phyloP scores from a whole-genome alignment of 345 rosid species.

The Clarkia xantiana region DNA sequence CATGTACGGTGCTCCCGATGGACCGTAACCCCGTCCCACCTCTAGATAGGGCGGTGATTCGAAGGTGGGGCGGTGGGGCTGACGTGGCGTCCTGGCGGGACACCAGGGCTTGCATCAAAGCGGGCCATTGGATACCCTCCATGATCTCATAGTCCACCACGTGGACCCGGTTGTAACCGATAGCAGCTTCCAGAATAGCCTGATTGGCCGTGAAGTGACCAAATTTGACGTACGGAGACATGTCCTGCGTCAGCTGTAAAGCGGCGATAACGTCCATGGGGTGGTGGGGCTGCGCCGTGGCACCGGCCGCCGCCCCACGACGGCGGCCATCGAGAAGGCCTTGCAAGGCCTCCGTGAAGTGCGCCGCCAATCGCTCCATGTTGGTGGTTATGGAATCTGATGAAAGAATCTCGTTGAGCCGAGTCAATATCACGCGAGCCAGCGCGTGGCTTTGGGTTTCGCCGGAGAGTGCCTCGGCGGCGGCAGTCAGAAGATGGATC shows the following conservation, averaged over 20 bases:
- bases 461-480: slow-evolving; percentile 71
- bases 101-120: slow-evolving; percentile 73
- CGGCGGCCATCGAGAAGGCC: slow-evolving; percentile 21
- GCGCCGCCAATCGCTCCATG: slow-evolving; percentile 80
- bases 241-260: slow-evolving; percentile 65
- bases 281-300: slow-evolving; percentile 11
- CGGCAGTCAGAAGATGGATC: slow-evolving; percentile 78
- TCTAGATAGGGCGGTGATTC: slow-evolving; percentile 69
- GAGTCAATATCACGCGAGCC: slow-evolving; percentile 82
- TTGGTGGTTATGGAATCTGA: slow-evolving; percentile 57
- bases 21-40: slow-evolving; percentile 33
- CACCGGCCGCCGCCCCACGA: slow-evolving; percentile 6
- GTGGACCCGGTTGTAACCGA: slow-evolving; percentile 47
- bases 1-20: slow-evolving; percentile 41
- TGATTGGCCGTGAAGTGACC: slow-evolving; percentile 91
- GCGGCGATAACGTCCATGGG: slow-evolving; percentile 52
- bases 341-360: slow-evolving; percentile 64
- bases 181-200: slow-evolving; percentile 64
- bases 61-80: slow-evolving; percentile 33
- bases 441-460: slow-evolving; percentile 40
- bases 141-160: slow-evolving; percentile 78
- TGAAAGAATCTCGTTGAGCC: slow-evolving; percentile 46
- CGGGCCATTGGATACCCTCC: slow-evolving; percentile 91
- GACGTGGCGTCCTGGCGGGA: slow-evolving; percentile 35
- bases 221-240: slow-evolving; percentile 81